These are phyloP conservation scores for Aspergillus steynii DNA, from an alignment of 495 filamentous ascomycete species.

Conservation along the genomic window DNA sequence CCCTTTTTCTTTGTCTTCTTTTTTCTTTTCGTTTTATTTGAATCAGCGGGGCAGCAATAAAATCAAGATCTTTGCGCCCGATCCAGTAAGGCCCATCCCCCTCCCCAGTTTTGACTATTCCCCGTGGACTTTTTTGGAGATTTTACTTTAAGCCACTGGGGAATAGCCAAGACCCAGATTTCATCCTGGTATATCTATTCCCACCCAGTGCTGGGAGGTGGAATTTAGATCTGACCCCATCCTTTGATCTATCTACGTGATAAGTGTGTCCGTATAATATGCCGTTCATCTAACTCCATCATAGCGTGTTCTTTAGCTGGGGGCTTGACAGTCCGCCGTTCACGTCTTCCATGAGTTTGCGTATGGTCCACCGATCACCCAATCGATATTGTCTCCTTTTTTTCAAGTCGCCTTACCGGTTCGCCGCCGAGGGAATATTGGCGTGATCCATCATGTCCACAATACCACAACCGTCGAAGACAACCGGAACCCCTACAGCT, in stretches of 20 bases:
- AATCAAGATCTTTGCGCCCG: neutral
- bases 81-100: neutral
- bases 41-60: neutral
- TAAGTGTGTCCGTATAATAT: too few relatives aligned
- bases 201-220: neutral
- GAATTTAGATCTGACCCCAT: neutral
- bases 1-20: neutral
- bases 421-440: neutral
- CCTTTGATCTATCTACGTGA: neutral
- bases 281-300: neutral
- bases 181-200: neutral
- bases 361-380: neutral
- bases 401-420: neutral
- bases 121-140: neutral
- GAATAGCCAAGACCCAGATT: too few relatives aligned
- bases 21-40: neutral
- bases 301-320: neutral
- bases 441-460: conserved; percentile 44
- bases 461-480: conserved; percentile 64
- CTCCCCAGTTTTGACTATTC: neutral
- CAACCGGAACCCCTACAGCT: conserved; percentile 62
- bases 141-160: neutral
- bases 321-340: neutral
- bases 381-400: neutral
- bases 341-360: neutral